phyloP scores from a whole-genome alignment of 164 flowering plant species.

The Aristolochia californica region DNA sequence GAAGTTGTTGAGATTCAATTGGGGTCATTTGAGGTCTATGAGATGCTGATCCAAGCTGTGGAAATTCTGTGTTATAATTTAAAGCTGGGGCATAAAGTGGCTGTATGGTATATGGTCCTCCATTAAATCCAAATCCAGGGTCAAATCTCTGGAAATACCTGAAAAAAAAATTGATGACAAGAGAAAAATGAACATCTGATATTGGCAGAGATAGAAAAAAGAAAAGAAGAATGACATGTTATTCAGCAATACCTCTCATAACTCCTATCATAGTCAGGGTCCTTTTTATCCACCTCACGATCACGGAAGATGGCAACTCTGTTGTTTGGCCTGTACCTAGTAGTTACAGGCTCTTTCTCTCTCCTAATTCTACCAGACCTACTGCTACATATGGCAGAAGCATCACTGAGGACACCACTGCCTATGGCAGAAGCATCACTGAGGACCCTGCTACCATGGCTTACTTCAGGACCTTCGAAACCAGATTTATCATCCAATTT shows the following conservation, averaged over 20 bases:
- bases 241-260: slow-evolving; percentile 60
- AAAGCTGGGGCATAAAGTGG: slow-evolving; percentile 85
- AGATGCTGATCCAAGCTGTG: slow-evolving; percentile 72
- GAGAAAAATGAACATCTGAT: not conserved
- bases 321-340: slow-evolving; percentile 49
- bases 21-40: slow-evolving; percentile 65
- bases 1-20: slow-evolving; percentile 58
- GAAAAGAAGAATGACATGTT: not conserved
- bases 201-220: not conserved
- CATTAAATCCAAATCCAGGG: slow-evolving; percentile 93
- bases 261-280: slow-evolving; percentile 93
- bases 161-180: slow-evolving; percentile 3
- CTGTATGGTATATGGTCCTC: slow-evolving; percentile 71
- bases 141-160: slow-evolving; percentile 97
- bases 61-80: slow-evolving; percentile 94
- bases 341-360: slow-evolving; percentile 56
- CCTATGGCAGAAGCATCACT: slow-evolving; percentile 37
- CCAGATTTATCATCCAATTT: slow-evolving; percentile 42
- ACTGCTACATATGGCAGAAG: slow-evolving; percentile 34
- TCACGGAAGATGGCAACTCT: slow-evolving; percentile 95
- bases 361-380: slow-evolving; percentile 51
- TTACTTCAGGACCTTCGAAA: slow-evolving; percentile 39
- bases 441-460: slow-evolving; percentile 25
- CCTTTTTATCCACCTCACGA: slow-evolving; percentile 83
- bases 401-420: slow-evolving; percentile 34